These are phyloP conservation scores for Mrakiaceae sp. DNA, from an alignment of 1,284 basidiomycete genomes.

Conservation along the genomic window DNA sequence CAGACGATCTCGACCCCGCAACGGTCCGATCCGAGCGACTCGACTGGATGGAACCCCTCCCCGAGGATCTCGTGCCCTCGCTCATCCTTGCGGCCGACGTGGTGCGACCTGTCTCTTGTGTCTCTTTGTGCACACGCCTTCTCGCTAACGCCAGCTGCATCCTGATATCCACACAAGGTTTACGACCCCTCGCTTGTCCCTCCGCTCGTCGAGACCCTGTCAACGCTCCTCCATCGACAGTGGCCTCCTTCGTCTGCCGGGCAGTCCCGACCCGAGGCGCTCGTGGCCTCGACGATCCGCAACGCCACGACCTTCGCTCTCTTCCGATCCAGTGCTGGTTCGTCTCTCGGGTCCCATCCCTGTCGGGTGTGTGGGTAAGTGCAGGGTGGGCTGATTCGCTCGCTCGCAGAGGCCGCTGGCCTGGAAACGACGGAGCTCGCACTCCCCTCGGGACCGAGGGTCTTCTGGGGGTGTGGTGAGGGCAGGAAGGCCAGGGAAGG, in stretches of 20 bases:
- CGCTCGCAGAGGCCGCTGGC: background rate
- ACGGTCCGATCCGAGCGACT: background rate
- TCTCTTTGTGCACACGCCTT: background rate
- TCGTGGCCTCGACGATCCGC: constrained; percentile 35
- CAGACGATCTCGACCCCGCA: background rate
- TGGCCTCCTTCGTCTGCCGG: background rate
- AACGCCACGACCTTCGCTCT: constrained; percentile 30
- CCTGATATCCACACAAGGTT: constrained; percentile 22
- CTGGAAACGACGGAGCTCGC: background rate
- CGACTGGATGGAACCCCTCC: constrained; percentile 9
- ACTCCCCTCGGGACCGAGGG: background rate
- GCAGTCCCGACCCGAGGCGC: constrained; percentile 16
- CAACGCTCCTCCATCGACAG: constrained; percentile 21
- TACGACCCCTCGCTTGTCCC: constrained; percentile 35
- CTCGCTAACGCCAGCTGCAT: background rate
- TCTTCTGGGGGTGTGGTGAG: constrained; percentile 14
- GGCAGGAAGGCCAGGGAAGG: background rate
- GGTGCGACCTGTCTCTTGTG: constrained; percentile 22
- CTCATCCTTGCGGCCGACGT: constrained; percentile 34
- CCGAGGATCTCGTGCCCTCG: background rate
- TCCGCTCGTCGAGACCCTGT: constrained; percentile 28
- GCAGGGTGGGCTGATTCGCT: background rate
- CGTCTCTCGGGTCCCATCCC: background rate
- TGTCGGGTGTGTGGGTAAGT: background rate
- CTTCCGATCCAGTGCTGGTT: constrained; percentile 25